phyloP scores from a whole-genome alignment of 2,329 filamentous ascomycete genomes.

The Coniochaeta prunicola region DNA sequence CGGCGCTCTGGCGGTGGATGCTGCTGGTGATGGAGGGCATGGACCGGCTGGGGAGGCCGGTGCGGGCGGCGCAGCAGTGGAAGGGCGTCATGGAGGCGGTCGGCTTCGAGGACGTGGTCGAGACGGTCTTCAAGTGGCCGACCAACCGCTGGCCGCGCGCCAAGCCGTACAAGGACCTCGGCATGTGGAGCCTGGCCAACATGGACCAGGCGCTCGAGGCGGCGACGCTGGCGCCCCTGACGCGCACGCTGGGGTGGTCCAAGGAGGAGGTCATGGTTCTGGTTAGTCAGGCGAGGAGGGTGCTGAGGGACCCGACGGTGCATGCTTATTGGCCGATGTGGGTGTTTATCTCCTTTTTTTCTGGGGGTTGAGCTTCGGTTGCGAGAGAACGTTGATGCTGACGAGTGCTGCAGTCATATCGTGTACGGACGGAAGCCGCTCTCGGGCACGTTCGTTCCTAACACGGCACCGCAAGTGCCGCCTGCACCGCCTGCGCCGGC shows the following conservation, averaged over 20 bases:
- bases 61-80: constrained; percentile 4
- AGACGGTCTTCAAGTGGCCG: constrained; percentile 17
- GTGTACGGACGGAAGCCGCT: constrained; percentile 1
- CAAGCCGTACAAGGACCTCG: constrained; percentile 16
- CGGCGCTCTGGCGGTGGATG: constrained; percentile 5
- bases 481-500: not conserved
- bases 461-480: not conserved
- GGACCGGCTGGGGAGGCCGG: constrained; percentile 6
- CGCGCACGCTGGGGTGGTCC: constrained; percentile 18
- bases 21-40: constrained; percentile 4
- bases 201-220: constrained; percentile 15
- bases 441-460: not conserved
- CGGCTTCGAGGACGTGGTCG: constrained; percentile 18
- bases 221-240: constrained; percentile 18
- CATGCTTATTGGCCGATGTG: constrained; percentile 14
- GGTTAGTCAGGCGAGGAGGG: constrained; percentile 8
- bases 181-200: constrained; percentile 14
- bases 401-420: not conserved
- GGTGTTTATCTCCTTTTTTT: constrained; percentile 2
- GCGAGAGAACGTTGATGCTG: not conserved
- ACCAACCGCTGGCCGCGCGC: constrained; percentile 20
- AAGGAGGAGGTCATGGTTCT: constrained; percentile 17
- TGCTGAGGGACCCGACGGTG: constrained; percentile 7
- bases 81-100: constrained; percentile 13
- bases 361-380: no score